Evolutionary conservation across 1,284 basidiomycete genomes (phyloP).

Genomic region (Ceratobasidium theobromae): DNA sequence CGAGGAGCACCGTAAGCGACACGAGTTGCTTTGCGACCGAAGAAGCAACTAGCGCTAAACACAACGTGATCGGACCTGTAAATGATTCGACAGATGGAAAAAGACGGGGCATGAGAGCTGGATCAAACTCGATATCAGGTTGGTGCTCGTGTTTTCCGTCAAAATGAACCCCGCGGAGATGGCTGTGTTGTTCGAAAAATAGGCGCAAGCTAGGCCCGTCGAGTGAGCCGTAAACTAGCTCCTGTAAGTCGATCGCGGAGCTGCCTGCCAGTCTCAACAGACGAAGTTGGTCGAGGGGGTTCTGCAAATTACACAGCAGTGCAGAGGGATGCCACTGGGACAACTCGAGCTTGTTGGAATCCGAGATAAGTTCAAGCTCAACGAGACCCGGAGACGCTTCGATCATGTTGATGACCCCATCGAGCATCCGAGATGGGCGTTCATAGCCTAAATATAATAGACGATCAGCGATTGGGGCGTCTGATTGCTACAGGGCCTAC

Average conservation of each 20-base stretch:
- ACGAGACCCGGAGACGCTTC: neutral
- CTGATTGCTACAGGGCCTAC: neutral
- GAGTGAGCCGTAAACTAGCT: neutral
- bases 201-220: neutral
- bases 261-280: neutral
- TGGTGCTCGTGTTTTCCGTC: neutral
- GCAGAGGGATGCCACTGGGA: neutral
- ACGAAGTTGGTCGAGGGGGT: neutral
- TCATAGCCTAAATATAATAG: neutral
- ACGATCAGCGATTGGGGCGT: neutral
- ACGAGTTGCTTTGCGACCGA: neutral
- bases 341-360: neutral
- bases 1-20: neutral
- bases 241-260: neutral
- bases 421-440: neutral
- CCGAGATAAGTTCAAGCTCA: neutral
- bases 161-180: neutral
- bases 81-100: neutral
- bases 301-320: neutral
- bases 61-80: neutral
- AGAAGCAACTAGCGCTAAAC: neutral
- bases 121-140: neutral
- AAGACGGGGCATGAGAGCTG: neutral
- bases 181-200: neutral
- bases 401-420: neutral